Evolutionary conservation across 164 flowering plant species (phyloP).

Genomic region (Kingdonia uniflora): DNA sequence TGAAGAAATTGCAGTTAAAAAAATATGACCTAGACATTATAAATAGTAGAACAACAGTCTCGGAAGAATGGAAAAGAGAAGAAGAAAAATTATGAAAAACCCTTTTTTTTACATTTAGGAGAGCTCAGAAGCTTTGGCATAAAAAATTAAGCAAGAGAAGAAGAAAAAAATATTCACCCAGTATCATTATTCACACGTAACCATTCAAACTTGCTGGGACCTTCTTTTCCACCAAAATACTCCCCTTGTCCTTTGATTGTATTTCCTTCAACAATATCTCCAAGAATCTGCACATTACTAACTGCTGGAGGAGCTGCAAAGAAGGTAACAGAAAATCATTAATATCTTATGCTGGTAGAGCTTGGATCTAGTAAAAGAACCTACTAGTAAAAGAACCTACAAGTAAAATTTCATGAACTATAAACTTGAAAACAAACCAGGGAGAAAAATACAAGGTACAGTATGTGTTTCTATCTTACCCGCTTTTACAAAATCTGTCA

Average conservation of each 20-base stretch:
- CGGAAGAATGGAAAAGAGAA: too few species aligned
- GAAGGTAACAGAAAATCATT: conserved; percentile 5
- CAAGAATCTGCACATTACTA: conserved; percentile 57
- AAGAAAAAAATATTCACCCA: conserved; percentile 44
- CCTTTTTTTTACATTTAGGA: too few species aligned
- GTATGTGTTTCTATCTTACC: conserved; percentile 22
- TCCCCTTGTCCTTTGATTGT: conserved; percentile 64
- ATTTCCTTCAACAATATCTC: conserved; percentile 75
- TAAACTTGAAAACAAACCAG: background rate
- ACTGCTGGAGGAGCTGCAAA: conserved; percentile 88
- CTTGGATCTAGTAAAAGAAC: background rate
- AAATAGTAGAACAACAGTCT: too few species aligned
- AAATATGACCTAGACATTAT: too few species aligned
- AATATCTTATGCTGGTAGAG: background rate
- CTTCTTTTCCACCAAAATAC: conserved; percentile 97
- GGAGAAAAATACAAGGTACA: background rate
- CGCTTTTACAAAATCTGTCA: conserved; percentile 95
- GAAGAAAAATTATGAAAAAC: too few species aligned
- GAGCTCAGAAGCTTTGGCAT: too few species aligned
- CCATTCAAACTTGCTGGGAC: conserved; percentile 98
- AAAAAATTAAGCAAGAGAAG: background rate
- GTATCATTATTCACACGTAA: conserved; percentile 61
- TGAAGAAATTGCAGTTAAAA: too few species aligned
- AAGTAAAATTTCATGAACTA: background rate
- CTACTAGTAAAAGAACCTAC: background rate